phyloP scores from a whole-genome alignment of 208 protist genomes.

The Herpetomonas muscarum region DNA sequence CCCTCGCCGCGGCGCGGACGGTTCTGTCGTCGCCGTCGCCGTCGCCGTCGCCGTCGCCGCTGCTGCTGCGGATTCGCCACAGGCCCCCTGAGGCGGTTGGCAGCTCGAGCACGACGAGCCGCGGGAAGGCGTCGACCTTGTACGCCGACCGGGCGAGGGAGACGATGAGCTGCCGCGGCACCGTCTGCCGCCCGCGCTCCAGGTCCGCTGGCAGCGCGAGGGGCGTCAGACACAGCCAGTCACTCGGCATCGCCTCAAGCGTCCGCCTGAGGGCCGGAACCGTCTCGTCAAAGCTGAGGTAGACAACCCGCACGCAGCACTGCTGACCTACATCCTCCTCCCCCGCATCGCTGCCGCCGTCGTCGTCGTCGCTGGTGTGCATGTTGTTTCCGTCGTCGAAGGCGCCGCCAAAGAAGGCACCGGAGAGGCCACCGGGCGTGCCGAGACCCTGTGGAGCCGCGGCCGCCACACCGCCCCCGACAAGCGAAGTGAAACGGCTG shows the following conservation, averaged over 20 bases:
- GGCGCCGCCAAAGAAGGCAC: neutral
- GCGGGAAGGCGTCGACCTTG: constrained; percentile 52
- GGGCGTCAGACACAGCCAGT: constrained; percentile 46
- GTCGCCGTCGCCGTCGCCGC: neutral
- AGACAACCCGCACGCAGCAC: constrained; percentile 44
- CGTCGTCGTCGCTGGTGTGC: neutral
- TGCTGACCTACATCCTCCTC: neutral
- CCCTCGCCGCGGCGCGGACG: constrained; percentile 7
- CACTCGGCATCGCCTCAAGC: constrained; percentile 30
- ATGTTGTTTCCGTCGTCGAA: neutral
- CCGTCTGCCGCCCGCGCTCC: constrained; percentile 3
- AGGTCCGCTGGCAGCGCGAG: neutral
- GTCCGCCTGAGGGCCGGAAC: constrained; percentile 21
- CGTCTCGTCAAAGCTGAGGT: constrained; percentile 51
- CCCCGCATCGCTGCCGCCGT: neutral
- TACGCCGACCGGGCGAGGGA: constrained; percentile 18
- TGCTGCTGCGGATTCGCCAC: neutral
- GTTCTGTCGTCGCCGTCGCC: constrained; percentile 4
- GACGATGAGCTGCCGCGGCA: constrained; percentile 12
- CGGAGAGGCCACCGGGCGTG: neutral
- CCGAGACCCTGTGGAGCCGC: neutral
- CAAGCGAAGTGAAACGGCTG: no score
- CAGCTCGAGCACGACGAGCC: constrained; percentile 41
- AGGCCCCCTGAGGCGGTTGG: neutral
- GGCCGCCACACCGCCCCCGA: constrained; percentile 1